Percentiles rank a stretch among this genome's conserved stretches.
phyloP scores from a whole-genome alignment of 768 basidiomycete species.

The Naganishia vishniacii region DNA sequence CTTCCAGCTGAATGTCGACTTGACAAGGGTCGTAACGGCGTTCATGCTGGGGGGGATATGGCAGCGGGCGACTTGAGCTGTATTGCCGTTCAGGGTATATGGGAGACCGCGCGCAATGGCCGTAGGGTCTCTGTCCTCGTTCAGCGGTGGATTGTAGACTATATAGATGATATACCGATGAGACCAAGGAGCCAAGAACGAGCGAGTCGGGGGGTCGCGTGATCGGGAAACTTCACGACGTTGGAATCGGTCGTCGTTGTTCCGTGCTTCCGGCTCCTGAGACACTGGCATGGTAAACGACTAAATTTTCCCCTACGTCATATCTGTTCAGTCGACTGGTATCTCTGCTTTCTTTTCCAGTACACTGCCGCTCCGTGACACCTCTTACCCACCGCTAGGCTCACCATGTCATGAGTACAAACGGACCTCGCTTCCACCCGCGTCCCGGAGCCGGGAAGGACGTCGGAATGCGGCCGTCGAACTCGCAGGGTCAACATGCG shows the following conservation, averaged over 20 bases:
- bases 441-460: neutral
- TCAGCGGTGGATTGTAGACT: too few relatives aligned
- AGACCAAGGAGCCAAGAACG: neutral
- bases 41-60: neutral
- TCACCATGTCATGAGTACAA: neutral
- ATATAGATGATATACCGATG: neutral
- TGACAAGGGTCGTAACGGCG: neutral
- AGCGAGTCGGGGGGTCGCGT: neutral
- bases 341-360: too few relatives aligned
- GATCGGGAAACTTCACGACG: neutral
- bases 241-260: too few relatives aligned
- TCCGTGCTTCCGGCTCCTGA: too few relatives aligned
- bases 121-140: too few relatives aligned
- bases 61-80: neutral
- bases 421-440: neutral
- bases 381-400: too few relatives aligned
- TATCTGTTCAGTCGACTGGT: too few relatives aligned
- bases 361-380: too few relatives aligned
- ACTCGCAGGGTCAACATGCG: neutral
- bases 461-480: neutral
- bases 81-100: neutral
- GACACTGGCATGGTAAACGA: constrained; percentile 2
- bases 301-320: neutral
- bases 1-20: constrained; percentile 9
- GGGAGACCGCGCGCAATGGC: too few relatives aligned